Percentiles rank a stretch among this genome's conserved stretches.
phyloP scores from a whole-genome alignment of 2,329 filamentous ascomycete species.

The Claviceps humidiphila region DNA sequence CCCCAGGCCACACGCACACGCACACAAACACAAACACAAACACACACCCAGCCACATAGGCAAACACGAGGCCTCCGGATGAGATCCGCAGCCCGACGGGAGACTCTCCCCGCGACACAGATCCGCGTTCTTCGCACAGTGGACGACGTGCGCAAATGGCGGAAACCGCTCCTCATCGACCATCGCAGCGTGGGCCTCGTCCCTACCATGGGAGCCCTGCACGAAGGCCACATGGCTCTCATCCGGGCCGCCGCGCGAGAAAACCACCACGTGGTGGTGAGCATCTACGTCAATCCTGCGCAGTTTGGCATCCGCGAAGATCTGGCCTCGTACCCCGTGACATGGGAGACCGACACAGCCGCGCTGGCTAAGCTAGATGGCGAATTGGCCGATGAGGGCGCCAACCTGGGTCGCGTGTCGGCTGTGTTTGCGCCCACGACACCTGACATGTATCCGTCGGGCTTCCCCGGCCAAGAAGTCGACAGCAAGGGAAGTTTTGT shows the following conservation, averaged over 20 bases:
- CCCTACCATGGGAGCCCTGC: slow-evolving; percentile 96
- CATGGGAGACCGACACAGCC: slow-evolving; percentile 65
- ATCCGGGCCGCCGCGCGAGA: slow-evolving; percentile 73
- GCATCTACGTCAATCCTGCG: slow-evolving; percentile 90
- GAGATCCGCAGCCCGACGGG: slow-evolving; percentile 11
- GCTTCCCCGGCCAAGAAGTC: slow-evolving; percentile 58
- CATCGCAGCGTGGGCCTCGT: slow-evolving; percentile 72
- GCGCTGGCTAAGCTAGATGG: slow-evolving; percentile 55
- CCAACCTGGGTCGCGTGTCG: slow-evolving; percentile 53
- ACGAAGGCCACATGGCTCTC: slow-evolving; percentile 76
- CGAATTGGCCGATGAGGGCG: slow-evolving; percentile 51
- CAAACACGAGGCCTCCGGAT: slow-evolving; percentile 9
- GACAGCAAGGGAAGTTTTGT: slow-evolving; percentile 79
- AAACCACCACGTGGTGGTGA: slow-evolving; percentile 78
- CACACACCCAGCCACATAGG: not conserved
- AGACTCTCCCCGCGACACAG: slow-evolving; percentile 40
- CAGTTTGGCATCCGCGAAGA: slow-evolving; percentile 90
- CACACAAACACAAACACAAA: too few species aligned
- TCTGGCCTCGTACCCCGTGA: slow-evolving; percentile 76
- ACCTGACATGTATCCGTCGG: slow-evolving; percentile 73
- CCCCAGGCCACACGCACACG: too few species aligned
- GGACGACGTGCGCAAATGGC: slow-evolving; percentile 54
- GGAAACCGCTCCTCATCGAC: slow-evolving; percentile 49
- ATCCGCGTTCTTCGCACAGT: slow-evolving; percentile 69
- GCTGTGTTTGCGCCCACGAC: slow-evolving; percentile 82